Evolutionary conservation across 805 yeast species (phyloP).

Genomic region (Cyberlindnera mississippiensis): DNA sequence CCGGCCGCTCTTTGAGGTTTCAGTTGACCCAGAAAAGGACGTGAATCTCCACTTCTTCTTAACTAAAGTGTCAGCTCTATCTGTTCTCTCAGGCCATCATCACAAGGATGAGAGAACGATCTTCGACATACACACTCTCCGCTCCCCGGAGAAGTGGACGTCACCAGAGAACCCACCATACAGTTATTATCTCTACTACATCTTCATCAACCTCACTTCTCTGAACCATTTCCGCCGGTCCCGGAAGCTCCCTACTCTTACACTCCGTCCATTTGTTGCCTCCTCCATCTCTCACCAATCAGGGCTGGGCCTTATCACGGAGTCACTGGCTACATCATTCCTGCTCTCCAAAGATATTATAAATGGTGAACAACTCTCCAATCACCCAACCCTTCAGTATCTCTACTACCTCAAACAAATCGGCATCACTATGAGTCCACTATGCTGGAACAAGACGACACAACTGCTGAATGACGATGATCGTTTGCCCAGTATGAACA

Average conservation of each 20-base stretch:
- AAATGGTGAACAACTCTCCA: constrained; percentile 24
- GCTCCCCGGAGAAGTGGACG: constrained; percentile 32
- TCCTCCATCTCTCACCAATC: constrained; percentile 20
- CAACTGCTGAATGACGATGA: constrained; percentile 25
- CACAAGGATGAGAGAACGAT: constrained; percentile 16
- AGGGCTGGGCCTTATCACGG: constrained; percentile 27
- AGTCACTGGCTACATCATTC: constrained; percentile 23
- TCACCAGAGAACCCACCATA: constrained; percentile 36
- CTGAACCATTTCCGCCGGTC: constrained; percentile 22
- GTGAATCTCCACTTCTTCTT: constrained; percentile 30
- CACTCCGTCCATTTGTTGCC: constrained; percentile 24
- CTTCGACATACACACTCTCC: constrained; percentile 18
- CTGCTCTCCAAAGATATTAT: constrained; percentile 23
- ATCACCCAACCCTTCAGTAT: constrained; percentile 26
- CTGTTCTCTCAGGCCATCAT: constrained; percentile 28
- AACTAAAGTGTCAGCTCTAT: constrained; percentile 32
- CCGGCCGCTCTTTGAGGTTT: constrained; percentile 30
- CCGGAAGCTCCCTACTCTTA: constrained; percentile 15
- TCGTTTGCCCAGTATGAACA: constrained; percentile 4
- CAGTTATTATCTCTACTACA: constrained; percentile 36
- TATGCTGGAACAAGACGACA: constrained; percentile 28
- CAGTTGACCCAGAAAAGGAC: constrained; percentile 23
- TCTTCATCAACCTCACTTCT: constrained; percentile 25
- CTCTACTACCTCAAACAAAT: constrained; percentile 27
- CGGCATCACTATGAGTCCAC: constrained; percentile 29